Percentiles rank a stretch among this genome's conserved stretches.
Evolutionary conservation across 352 stramenopile genomes (phyloP).

Genomic region (Phytophthora syringae): DNA sequence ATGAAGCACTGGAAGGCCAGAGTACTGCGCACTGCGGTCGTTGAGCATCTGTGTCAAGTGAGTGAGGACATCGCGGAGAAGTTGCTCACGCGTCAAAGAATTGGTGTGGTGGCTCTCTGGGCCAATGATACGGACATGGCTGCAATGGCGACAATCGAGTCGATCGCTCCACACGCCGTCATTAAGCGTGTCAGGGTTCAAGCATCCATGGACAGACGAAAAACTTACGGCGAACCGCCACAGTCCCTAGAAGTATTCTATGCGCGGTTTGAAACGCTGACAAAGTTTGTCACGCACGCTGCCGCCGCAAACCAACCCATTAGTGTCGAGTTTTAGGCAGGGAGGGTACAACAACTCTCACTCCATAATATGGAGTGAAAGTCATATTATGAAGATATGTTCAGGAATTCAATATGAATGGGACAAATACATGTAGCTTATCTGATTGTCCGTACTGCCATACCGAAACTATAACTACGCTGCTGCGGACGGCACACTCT

Average conservation of each 20-base stretch:
- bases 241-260: background rate
- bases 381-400: too few relatives aligned
- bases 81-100: slow-evolving; percentile 10
- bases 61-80: background rate
- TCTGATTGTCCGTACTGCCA: too few relatives aligned
- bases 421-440: too few relatives aligned
- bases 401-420: too few relatives aligned
- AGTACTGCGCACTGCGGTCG: slow-evolving; percentile 49
- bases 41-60: slow-evolving; percentile 34
- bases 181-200: slow-evolving; percentile 46
- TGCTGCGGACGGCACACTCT: slow-evolving; percentile 1
- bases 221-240: background rate
- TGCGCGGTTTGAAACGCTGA: slow-evolving; percentile 34
- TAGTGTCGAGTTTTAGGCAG: background rate
- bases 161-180: slow-evolving; percentile 46
- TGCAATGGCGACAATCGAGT: slow-evolving; percentile 30
- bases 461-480: background rate
- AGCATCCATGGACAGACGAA: background rate
- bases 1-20: slow-evolving; percentile 58
- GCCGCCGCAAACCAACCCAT: slow-evolving; percentile 32
- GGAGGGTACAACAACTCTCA: background rate
- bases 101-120: slow-evolving; percentile 41
- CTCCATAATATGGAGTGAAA: too few relatives aligned
- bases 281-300: slow-evolving; percentile 37
- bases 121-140: slow-evolving; percentile 37